Percentiles rank a stretch among this genome's conserved stretches.
Evolutionary conservation across 2,329 filamentous ascomycete genomes (phyloP).

Genomic region (Phaeomoniella chlamydospora): DNA sequence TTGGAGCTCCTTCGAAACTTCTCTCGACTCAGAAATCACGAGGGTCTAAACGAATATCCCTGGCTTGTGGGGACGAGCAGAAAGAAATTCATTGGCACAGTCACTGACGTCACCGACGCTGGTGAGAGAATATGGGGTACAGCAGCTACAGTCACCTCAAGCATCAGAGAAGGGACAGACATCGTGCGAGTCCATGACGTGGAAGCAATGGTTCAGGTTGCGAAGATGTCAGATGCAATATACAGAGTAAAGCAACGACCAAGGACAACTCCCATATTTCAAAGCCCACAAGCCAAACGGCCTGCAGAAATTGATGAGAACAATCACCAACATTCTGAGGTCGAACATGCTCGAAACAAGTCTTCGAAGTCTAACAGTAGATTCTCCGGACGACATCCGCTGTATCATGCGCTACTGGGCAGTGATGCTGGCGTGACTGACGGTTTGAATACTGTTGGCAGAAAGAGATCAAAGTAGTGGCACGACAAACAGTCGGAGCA

Average conservation of each 20-base stretch:
- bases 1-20: constrained; percentile 60
- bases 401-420: neutral
- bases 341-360: neutral
- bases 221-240: constrained; percentile 83
- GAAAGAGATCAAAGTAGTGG: too few relatives aligned
- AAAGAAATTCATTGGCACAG: constrained; percentile 73
- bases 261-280: neutral
- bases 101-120: constrained; percentile 62
- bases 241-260: constrained; percentile 37
- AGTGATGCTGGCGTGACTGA: neutral
- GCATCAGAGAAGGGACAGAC: constrained; percentile 76
- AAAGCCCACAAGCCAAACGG: neutral
- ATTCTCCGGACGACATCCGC: neutral
- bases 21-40: constrained; percentile 47
- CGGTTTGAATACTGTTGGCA: neutral
- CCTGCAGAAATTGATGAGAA: neutral
- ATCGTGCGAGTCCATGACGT: constrained; percentile 89
- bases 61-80: constrained; percentile 84
- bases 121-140: constrained; percentile 69
- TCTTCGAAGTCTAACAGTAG: neutral
- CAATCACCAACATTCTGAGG: neutral
- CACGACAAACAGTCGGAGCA: too few relatives aligned
- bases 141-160: constrained; percentile 72
- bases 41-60: constrained; percentile 54
- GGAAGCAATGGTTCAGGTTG: constrained; percentile 69